phyloP scores from a whole-genome alignment of 306 rosid species.

The Lotus japonicus region DNA sequence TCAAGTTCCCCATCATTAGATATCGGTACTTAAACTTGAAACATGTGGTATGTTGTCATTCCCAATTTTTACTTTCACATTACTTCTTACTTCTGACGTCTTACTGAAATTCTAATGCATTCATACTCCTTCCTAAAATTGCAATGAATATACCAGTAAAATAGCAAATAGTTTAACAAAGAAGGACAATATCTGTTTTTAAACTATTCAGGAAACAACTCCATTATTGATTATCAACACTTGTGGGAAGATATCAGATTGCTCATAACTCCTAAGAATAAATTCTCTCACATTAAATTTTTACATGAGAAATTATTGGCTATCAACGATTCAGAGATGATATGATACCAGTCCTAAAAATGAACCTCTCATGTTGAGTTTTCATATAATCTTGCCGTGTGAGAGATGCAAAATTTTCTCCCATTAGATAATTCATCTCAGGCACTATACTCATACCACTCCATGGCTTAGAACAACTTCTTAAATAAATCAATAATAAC shows the following conservation, averaged over 20 bases:
- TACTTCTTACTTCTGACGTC: no score
- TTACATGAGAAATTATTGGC: background rate
- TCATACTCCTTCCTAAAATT: no score
- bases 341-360: background rate
- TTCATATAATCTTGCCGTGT: background rate
- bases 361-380: background rate
- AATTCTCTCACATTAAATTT: background rate
- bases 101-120: no score
- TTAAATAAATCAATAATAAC: background rate
- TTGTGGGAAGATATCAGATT: background rate
- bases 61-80: no score
- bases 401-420: background rate
- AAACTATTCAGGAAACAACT: background rate
- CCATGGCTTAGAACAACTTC: background rate
- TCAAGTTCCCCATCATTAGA: no score
- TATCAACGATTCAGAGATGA: background rate
- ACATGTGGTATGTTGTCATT: no score
- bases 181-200: background rate
- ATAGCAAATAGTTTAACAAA: background rate
- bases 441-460: background rate
- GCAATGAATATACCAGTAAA: no score
- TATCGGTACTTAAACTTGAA: no score
- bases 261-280: background rate
- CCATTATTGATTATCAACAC: background rate
- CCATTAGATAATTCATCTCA: background rate